Evolutionary conservation across 352 stramenopile genomes (phyloP), one percentile per base, ranked within the genome.

Genomic region (Pythium phragmiticola): DNA sequence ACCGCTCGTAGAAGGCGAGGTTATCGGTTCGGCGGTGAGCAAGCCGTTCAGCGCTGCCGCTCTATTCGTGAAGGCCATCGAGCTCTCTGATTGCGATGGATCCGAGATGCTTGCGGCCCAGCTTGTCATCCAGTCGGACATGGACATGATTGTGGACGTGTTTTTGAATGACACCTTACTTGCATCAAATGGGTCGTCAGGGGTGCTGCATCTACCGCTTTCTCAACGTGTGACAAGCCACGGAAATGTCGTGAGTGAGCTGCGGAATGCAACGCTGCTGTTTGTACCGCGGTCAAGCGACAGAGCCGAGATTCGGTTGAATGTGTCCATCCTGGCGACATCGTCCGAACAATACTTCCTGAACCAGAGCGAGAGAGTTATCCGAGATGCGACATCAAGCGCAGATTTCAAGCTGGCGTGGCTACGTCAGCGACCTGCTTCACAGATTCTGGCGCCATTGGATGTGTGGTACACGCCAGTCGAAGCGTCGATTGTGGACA

Each of bases 311-410:
- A 13, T 58, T 3, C 5, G 45, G 11, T 3, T 63, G 34, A 63
- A 54, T 14, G 45, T 68, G 5, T 63, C 53, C 13, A 63, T 68
- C 37, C 13, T 46, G 7, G 61, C 37, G 7, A 58, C 28, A n/a
- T 51, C 61, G 13, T 30, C 37, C 14, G 61, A 68, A 9, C 39
- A 36, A 47, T 63, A 47, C n/a, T 63, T 54, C 28, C 17, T 62
- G 37, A 68, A 63, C 17, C 6, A 56, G 28, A 68, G 61, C 21
- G 56, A 45, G 3, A 36, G 17, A 1, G 36, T 16, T 3, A 30
- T 63, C 1, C 14, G 17, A 7, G 52, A 54, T 42, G 61, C 61
- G 3, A 30, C 36, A 4, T 36, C 61, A 23, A 21, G 4, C 5
- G 30, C 4, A 21, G 26, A 39, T 3, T 66, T 56, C 43, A n/a